phyloP scores from a whole-genome alignment of 2,329 filamentous ascomycete species.

The Rhynchosporium agropyri region DNA sequence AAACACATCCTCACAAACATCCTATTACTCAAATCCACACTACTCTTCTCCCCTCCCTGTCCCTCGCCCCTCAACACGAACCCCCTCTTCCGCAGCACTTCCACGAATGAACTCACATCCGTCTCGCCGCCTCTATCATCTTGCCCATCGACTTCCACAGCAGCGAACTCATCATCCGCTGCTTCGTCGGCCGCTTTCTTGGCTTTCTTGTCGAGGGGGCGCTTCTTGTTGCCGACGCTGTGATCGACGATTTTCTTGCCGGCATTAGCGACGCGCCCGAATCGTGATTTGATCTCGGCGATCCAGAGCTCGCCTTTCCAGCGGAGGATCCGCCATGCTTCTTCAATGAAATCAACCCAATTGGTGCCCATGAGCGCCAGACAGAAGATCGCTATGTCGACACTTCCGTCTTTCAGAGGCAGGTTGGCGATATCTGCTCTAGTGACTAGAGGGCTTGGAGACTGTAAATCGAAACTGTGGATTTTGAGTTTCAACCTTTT shows the following conservation, averaged over 20 bases:
- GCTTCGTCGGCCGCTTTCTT: conserved; percentile 48
- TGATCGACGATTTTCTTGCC: conserved; percentile 60
- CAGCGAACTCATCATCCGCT: conserved; percentile 58
- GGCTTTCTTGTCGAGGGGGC: conserved; percentile 48
- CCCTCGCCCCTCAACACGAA: conserved; percentile 76
- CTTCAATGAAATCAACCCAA: conserved; percentile 95
- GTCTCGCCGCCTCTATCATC: conserved; percentile 71
- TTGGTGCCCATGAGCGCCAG: conserved; percentile 98
- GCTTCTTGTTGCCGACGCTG: conserved; percentile 68
- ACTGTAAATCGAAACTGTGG: conserved; percentile 84
- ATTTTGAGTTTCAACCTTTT: conserved; percentile 73
- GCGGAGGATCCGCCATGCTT: conserved; percentile 87
- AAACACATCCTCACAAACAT: conserved; percentile 99
- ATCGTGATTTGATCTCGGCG: conserved; percentile 93
- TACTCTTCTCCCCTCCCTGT: conserved; percentile 50
- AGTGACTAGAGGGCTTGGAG: conserved; percentile 75
- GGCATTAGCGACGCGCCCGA: conserved; percentile 62
- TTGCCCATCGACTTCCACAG: conserved; percentile 71
- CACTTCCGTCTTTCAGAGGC: conserved; percentile 71
- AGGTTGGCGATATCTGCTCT: conserved; percentile 86
- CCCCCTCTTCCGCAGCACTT: conserved; percentile 77
- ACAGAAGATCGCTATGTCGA: conserved; percentile 92
- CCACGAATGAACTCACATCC: conserved; percentile 84
- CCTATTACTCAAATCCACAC: conserved; percentile 82
- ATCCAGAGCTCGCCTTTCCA: conserved; percentile 98